A percentile compares a stretch with the other conserved stretches of the same genome.
Evolutionary conservation across 2,329 filamentous ascomycete species (phyloP).

Genomic region (Hypomyces perniciosus): DNA sequence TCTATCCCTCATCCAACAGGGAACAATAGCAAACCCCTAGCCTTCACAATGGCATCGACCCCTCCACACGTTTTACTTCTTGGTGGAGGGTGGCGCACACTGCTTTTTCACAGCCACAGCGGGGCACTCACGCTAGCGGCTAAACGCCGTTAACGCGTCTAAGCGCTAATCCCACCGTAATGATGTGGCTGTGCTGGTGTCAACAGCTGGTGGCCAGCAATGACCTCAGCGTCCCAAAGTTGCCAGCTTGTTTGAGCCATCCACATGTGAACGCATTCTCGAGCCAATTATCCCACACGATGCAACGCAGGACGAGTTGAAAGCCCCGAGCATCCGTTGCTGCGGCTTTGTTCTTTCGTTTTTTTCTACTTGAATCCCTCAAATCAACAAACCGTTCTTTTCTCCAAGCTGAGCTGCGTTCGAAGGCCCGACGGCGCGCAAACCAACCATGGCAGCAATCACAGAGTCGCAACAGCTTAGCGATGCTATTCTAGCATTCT

Average conservation of each 20-base stretch:
- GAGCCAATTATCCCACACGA: not conserved
- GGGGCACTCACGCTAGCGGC: too few species aligned
- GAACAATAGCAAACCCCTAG: slow-evolving; percentile 10
- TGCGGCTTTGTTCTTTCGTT: too few species aligned
- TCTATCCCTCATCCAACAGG: slow-evolving; percentile 1
- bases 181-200: not conserved
- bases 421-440: not conserved
- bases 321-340: not conserved
- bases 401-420: not conserved
- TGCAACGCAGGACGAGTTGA: not conserved
- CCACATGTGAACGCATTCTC: too few species aligned
- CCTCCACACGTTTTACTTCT: not conserved
- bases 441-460: slow-evolving; percentile 25
- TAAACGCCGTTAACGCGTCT: not conserved
- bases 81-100: not conserved
- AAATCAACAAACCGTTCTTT: too few species aligned
- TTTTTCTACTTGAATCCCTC: too few species aligned
- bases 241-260: not conserved
- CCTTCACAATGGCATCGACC: not conserved
- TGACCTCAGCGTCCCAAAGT: slow-evolving; percentile 8
- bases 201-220: not conserved
- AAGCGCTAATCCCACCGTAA: not conserved
- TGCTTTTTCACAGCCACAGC: too few species aligned
- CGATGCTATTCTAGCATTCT: slow-evolving; percentile 36
- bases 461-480: slow-evolving; percentile 29